Conservation (phyloP, 805 yeast genomes). For the Wickerhamomyces mucosus region DNA sequence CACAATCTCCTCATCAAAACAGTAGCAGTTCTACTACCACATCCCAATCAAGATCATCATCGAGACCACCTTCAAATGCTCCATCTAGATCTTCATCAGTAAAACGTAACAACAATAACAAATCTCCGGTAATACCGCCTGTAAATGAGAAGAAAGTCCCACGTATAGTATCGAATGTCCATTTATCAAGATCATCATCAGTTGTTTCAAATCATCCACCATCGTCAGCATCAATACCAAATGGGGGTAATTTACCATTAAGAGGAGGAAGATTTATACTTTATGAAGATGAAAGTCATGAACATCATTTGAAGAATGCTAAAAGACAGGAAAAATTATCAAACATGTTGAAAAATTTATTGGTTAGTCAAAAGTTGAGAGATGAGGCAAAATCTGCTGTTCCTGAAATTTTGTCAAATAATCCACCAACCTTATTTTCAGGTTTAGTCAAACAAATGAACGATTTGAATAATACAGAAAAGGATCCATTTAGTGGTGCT, state of each 20-base stretch:
- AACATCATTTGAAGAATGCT: slow-evolving; percentile 67
- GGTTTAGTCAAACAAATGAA: slow-evolving; percentile 54
- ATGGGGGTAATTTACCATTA: slow-evolving; percentile 5
- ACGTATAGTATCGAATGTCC: slow-evolving; percentile 6
- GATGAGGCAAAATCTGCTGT: slow-evolving; percentile 68
- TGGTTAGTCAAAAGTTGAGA: slow-evolving; percentile 65
- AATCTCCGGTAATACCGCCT: slow-evolving; percentile 6
- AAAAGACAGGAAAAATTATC: slow-evolving; percentile 70
- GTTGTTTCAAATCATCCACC: slow-evolving; percentile 10
- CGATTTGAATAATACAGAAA: slow-evolving; percentile 34
- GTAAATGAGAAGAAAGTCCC: slow-evolving; percentile 4
- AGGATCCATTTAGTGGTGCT: slow-evolving; percentile 26
- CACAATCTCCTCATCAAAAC: background rate
- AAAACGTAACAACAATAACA: too few relatives aligned
- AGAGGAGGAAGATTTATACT: slow-evolving; percentile 35
- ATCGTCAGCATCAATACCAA: background rate
- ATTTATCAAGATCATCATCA: slow-evolving; percentile 17
- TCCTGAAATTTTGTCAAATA: slow-evolving; percentile 47
- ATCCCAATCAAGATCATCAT: slow-evolving; percentile 8
- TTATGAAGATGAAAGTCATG: slow-evolving; percentile 66
- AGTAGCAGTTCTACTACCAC: too few relatives aligned
- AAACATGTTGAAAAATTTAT: slow-evolving; percentile 63
- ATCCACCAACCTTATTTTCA: slow-evolving; percentile 66
- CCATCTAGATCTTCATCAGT: slow-evolving; percentile 13
- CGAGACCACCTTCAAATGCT: slow-evolving; percentile 8